Evolutionary conservation across 495 filamentous ascomycete species (phyloP).

Genomic region (Aspergillus carlsbadensis): DNA sequence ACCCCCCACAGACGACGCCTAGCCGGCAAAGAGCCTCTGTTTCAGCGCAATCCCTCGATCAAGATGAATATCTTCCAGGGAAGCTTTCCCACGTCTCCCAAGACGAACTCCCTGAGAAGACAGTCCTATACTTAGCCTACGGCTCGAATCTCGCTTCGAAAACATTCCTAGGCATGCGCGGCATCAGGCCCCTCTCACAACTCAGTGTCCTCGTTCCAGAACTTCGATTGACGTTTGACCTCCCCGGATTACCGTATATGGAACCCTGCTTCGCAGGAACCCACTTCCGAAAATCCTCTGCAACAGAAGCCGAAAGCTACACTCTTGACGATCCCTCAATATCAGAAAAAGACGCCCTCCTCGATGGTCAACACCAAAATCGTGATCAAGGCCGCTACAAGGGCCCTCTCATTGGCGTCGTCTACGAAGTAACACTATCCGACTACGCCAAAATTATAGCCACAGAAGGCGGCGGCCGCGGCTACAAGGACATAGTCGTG

Average conservation of each 20-base stretch:
- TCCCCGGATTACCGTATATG: conserved; percentile 79
- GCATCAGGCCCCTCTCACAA: conserved; percentile 74
- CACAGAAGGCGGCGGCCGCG: conserved; percentile 81
- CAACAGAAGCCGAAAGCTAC: conserved; percentile 18
- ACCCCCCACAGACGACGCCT: conserved; percentile 9
- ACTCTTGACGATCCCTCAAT: conserved; percentile 19
- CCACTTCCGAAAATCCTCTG: conserved; percentile 48
- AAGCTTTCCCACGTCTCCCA: conserved; percentile 22
- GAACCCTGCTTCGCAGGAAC: conserved; percentile 95
- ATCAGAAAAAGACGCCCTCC: conserved; percentile 33
- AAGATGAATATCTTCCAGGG: conserved; percentile 23
- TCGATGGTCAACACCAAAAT: conserved; percentile 38
- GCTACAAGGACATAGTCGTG: conserved; percentile 81
- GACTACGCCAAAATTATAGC: conserved; percentile 87
- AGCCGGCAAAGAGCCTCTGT: conserved; percentile 13
- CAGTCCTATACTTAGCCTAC: conserved; percentile 90
- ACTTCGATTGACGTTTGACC: conserved; percentile 76
- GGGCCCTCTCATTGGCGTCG: conserved; percentile 77
- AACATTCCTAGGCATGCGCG: conserved; percentile 72
- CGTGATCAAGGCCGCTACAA: conserved; percentile 59
- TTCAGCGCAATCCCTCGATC: conserved; percentile 15
- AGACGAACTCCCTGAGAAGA: conserved; percentile 32
- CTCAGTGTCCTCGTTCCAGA: conserved; percentile 77
- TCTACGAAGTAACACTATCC: conserved; percentile 81
- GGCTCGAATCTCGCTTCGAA: conserved; percentile 81